Percentiles rank a stretch among this genome's conserved stretches.
phyloP scores from a whole-genome alignment of 208 protist species.

The Endotrypanum monterogeii region DNA sequence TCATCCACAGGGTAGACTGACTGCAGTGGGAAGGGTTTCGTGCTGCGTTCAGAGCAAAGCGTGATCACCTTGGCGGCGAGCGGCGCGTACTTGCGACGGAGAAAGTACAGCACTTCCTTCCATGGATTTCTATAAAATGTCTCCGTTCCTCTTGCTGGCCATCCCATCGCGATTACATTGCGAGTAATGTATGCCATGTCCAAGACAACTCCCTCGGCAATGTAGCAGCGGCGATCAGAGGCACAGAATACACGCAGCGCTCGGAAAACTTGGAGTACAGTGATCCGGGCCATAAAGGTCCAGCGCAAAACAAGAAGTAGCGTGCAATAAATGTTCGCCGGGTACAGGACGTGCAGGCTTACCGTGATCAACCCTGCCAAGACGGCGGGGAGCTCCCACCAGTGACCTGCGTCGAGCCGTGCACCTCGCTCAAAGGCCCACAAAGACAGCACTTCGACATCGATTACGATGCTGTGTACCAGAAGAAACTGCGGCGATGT shows the following conservation, averaged over 20 bases:
- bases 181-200: constrained; percentile 94
- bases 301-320: constrained; percentile 40
- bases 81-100: constrained; percentile 80
- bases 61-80: constrained; percentile 74
- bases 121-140: constrained; percentile 95
- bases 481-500: constrained; percentile 29
- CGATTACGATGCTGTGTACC: constrained; percentile 25
- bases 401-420: constrained; percentile 16
- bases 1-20: constrained; percentile 83
- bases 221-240: constrained; percentile 76
- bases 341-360: constrained; percentile 8
- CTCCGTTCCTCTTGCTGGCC: constrained; percentile 91
- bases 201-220: constrained; percentile 90
- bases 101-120: constrained; percentile 90
- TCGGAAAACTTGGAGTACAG: constrained; percentile 35
- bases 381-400: constrained; percentile 26
- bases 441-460: constrained; percentile 25
- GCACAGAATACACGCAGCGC: constrained; percentile 54
- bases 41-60: constrained; percentile 77
- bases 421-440: constrained; percentile 32
- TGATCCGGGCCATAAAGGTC: constrained; percentile 34
- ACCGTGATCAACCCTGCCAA: constrained; percentile 6
- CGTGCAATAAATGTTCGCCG: constrained; percentile 13
- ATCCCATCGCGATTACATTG: constrained; percentile 95
- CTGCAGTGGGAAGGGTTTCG: constrained; percentile 52